Evolutionary conservation across 1,284 basidiomycete species (phyloP).

Genomic region (Leccinum fallax): DNA sequence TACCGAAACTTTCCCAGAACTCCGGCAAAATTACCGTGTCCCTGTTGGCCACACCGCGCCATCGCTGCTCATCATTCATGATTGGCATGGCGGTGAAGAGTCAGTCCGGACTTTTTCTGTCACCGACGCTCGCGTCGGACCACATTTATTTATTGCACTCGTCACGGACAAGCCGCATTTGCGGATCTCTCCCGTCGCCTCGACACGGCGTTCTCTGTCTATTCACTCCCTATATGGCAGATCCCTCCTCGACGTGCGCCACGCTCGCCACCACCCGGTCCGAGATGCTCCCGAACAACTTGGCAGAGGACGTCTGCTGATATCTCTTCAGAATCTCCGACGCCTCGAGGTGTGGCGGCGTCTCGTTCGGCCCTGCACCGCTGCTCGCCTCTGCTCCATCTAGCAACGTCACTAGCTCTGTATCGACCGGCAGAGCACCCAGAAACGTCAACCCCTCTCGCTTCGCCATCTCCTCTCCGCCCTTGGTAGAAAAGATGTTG

Average conservation of each 20-base stretch:
- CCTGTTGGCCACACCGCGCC: neutral
- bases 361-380: constrained; percentile 14
- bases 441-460: constrained; percentile 79
- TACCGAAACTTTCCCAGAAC: constrained; percentile 27
- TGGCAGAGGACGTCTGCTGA: constrained; percentile 59
- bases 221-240: constrained; percentile 1
- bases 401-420: constrained; percentile 85
- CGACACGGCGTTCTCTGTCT: neutral
- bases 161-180: neutral
- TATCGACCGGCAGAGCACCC: constrained; percentile 93
- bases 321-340: constrained; percentile 60
- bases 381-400: constrained; percentile 61
- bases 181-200: neutral
- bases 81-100: neutral
- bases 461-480: constrained; percentile 85
- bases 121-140: neutral
- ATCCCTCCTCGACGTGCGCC: constrained; percentile 8
- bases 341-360: constrained; percentile 22
- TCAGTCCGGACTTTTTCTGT: neutral
- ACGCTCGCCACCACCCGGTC: constrained; percentile 38
- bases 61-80: too few relatives aligned
- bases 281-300: constrained; percentile 59
- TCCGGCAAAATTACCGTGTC: neutral
- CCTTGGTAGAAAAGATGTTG: constrained; percentile 94
- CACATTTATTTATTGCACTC: neutral